Conservation (phyloP, 192 early-diverging fungal species). For the Gigaspora rosea region DNA sequence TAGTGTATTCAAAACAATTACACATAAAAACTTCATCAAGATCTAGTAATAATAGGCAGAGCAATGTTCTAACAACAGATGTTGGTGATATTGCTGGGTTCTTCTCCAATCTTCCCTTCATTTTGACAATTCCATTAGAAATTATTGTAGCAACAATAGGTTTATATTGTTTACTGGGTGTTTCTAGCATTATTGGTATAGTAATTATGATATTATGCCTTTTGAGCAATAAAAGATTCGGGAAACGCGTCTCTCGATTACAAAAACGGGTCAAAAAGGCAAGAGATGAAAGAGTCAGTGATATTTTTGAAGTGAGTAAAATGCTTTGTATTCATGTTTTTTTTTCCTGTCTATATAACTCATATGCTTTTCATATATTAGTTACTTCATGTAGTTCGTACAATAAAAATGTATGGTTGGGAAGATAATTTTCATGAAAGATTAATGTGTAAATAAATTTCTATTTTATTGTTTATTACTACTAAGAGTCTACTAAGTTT, state of each 20-base stretch:
- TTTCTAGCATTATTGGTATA: conserved; percentile 77
- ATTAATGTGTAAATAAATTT: conserved; percentile 60
- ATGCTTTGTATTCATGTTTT: not conserved
- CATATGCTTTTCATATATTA: not conserved
- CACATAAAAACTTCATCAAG: conserved; percentile 38
- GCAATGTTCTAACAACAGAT: conserved; percentile 73
- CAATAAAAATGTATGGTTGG: conserved; percentile 89
- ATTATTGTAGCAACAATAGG: conserved; percentile 67
- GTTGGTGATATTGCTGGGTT: conserved; percentile 63
- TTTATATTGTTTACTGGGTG: conserved; percentile 76
- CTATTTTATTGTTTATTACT: not conserved
- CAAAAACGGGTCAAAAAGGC: conserved; percentile 61
- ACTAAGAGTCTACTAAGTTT: not conserved
- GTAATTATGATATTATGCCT: conserved; percentile 65
- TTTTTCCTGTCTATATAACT: not conserved
- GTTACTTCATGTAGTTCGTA: conserved; percentile 76
- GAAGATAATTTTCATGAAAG: conserved; percentile 69
- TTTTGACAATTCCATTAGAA: conserved; percentile 69
- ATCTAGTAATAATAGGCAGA: conserved; percentile 54
- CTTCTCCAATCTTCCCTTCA: conserved; percentile 59
- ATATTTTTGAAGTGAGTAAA: conserved; percentile 67
- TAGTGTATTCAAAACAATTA: conserved; percentile 54
- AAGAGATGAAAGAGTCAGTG: conserved; percentile 72
- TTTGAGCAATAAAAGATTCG: conserved; percentile 60
- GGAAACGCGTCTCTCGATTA: conserved; percentile 52